phyloP scores from a whole-genome alignment of 2,329 filamentous ascomycete genomes.

The Penicillium janthinellum region DNA sequence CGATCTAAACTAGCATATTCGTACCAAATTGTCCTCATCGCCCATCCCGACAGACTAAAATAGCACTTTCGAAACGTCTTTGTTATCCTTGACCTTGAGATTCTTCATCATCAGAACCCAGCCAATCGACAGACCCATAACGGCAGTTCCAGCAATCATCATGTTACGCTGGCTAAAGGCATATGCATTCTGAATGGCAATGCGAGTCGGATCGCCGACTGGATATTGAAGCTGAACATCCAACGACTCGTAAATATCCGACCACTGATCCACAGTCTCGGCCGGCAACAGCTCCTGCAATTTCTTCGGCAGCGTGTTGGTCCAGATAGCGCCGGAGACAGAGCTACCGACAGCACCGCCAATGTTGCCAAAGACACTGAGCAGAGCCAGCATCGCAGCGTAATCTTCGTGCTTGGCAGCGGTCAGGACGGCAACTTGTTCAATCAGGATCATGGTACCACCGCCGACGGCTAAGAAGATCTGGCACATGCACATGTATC shows the following conservation, averaged over 20 bases:
- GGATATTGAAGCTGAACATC: slow-evolving; percentile 41
- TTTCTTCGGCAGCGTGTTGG: slow-evolving; percentile 54
- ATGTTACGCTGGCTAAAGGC: slow-evolving; percentile 56
- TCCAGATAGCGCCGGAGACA: slow-evolving; percentile 64
- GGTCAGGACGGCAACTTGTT: slow-evolving; percentile 59
- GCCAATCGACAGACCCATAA: slow-evolving; percentile 44
- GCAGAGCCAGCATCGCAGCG: slow-evolving; percentile 57
- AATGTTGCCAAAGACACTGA: slow-evolving; percentile 57
- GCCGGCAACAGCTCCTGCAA: slow-evolving; percentile 50
- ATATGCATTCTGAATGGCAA: slow-evolving; percentile 36
- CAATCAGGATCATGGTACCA: slow-evolving; percentile 54
- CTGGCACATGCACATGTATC: slow-evolving; percentile 60
- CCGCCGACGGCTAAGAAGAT: slow-evolving; percentile 60
- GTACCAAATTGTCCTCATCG: neutral
- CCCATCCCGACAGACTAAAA: neutral
- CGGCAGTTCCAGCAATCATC: slow-evolving; percentile 51
- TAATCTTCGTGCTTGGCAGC: slow-evolving; percentile 58
- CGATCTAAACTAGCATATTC: neutral
- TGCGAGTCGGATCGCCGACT: slow-evolving; percentile 27
- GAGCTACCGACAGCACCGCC: slow-evolving; percentile 58
- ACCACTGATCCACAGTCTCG: slow-evolving; percentile 30
- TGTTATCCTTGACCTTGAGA: slow-evolving; percentile 43
- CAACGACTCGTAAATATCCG: slow-evolving; percentile 53
- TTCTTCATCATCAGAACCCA: slow-evolving; percentile 51
- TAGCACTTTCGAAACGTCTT: slow-evolving; percentile 8